Percentiles rank a stretch among this genome's conserved stretches.
These are phyloP conservation scores for Berkeleyomyces basicola DNA, from an alignment of 2,329 filamentous ascomycete species.

Conservation along the genomic window DNA sequence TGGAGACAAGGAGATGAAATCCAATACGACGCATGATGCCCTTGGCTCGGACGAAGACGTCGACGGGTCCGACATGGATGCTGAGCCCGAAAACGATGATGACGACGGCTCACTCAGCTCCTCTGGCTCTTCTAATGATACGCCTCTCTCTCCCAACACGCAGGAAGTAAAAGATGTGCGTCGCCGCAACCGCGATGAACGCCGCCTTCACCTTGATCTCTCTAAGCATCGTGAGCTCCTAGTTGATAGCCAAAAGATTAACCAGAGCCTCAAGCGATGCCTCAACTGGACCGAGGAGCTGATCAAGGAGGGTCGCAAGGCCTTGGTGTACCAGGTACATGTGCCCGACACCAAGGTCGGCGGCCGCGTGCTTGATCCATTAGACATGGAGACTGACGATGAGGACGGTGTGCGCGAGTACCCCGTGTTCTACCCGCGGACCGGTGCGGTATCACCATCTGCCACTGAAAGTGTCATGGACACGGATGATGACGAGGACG, in stretches of 20 bases:
- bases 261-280: constrained; percentile 81
- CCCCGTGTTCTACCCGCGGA: constrained; percentile 13
- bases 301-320: constrained; percentile 76
- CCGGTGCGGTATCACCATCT: constrained; percentile 9
- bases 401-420: constrained; percentile 10
- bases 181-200: constrained; percentile 60
- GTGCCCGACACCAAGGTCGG: constrained; percentile 68
- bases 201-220: constrained; percentile 68
- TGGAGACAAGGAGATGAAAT: not conserved
- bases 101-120: constrained; percentile 34
- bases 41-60: constrained; percentile 24
- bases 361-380: constrained; percentile 54
- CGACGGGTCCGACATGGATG: constrained; percentile 26
- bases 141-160: constrained; percentile 24
- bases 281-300: constrained; percentile 79
- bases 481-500: constrained; percentile 18
- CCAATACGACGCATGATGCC: not conserved
- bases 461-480: constrained; percentile 7
- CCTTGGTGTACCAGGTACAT: constrained; percentile 65
- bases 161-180: constrained; percentile 28
- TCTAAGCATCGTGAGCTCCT: constrained; percentile 78
- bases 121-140: constrained; percentile 31
- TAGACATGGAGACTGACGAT: constrained; percentile 42
- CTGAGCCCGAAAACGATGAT: constrained; percentile 27
- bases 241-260: constrained; percentile 84